phyloP scores from a whole-genome alignment of 108 stramenopile species.

The Ochromonas danica region DNA sequence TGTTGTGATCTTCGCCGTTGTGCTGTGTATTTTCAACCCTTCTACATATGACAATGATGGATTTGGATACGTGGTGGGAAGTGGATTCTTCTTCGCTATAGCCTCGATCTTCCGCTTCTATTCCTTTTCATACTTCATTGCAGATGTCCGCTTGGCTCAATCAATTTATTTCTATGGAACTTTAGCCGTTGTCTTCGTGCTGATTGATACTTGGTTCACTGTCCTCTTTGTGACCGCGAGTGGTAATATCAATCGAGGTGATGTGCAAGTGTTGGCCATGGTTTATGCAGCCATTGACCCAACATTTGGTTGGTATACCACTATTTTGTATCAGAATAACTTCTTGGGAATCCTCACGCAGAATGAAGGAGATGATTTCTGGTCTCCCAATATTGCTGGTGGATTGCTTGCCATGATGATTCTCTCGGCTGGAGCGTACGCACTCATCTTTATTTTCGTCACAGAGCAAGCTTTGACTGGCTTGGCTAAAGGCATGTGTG shows the following conservation, averaged over 20 bases:
- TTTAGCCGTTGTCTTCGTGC: not conserved
- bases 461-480: not conserved
- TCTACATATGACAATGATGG: not conserved
- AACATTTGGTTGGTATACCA: not conserved
- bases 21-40: not conserved
- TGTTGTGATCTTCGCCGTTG: not conserved
- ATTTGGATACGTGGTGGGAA: not conserved
- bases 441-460: not conserved
- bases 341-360: not conserved
- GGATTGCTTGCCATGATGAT: not conserved
- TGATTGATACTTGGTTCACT: not conserved
- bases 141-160: constrained; percentile 8
- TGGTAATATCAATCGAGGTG: not conserved
- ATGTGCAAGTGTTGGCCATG: not conserved
- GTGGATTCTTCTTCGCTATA: constrained; percentile 10
- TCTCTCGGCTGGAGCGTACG: not conserved
- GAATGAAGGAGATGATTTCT: not conserved
- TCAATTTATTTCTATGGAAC: constrained; percentile 35
- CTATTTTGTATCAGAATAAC: constrained; percentile 11
- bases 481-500: not conserved
- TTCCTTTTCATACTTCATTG: constrained; percentile 20
- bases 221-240: not conserved
- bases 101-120: constrained; percentile 17
- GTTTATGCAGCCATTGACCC: not conserved
- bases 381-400: not conserved